Percentiles rank a stretch among this genome's conserved stretches.
phyloP scores from a whole-genome alignment of 2,329 filamentous ascomycete genomes.

The Ceratocystis ficicola region DNA sequence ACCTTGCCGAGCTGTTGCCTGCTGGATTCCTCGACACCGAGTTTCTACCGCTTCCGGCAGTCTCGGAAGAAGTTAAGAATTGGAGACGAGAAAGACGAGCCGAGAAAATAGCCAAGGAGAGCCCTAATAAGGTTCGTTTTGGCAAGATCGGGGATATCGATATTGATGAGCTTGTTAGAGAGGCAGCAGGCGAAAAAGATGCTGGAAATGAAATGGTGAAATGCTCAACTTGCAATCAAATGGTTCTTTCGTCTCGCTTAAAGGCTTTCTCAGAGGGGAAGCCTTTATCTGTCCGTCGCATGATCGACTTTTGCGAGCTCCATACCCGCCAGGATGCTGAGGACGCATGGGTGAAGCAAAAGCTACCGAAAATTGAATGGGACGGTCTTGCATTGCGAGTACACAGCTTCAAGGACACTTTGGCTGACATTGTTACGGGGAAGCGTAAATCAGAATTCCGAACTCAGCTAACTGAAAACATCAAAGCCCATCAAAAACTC shows the following conservation, averaged over 20 bases:
- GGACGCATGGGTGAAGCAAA: slow-evolving; percentile 36
- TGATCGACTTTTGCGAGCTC: slow-evolving; percentile 50
- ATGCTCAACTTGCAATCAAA: slow-evolving; percentile 56
- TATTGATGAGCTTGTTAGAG: slow-evolving; percentile 10
- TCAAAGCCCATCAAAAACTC: slow-evolving; percentile 46
- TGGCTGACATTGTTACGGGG: slow-evolving; percentile 47
- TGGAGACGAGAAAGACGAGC: slow-evolving; percentile 1
- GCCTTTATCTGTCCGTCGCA: slow-evolving; percentile 44
- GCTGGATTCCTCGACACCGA: slow-evolving; percentile 3
- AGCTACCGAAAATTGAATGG: slow-evolving; percentile 67
- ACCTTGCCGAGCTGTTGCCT: slow-evolving; percentile 1
- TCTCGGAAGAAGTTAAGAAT: slow-evolving; percentile 6
- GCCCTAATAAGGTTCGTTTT: slow-evolving; percentile 6
- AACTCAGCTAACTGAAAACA: slow-evolving; percentile 40
- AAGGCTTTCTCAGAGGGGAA: slow-evolving; percentile 38
- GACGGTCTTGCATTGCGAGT: slow-evolving; percentile 46
- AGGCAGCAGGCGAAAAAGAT: slow-evolving; percentile 1
- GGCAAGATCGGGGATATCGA: slow-evolving; percentile 1
- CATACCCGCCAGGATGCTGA: slow-evolving; percentile 48
- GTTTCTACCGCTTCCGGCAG: background rate
- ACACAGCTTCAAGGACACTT: slow-evolving; percentile 38
- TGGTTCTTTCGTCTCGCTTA: slow-evolving; percentile 45
- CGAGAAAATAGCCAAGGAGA: background rate
- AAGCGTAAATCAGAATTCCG: slow-evolving; percentile 51
- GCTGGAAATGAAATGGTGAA: slow-evolving; percentile 11